A percentile compares a stretch with the other conserved stretches of the same genome.
phyloP scores from a whole-genome alignment of 169 alveolate genomes.

The Babesia microti region DNA sequence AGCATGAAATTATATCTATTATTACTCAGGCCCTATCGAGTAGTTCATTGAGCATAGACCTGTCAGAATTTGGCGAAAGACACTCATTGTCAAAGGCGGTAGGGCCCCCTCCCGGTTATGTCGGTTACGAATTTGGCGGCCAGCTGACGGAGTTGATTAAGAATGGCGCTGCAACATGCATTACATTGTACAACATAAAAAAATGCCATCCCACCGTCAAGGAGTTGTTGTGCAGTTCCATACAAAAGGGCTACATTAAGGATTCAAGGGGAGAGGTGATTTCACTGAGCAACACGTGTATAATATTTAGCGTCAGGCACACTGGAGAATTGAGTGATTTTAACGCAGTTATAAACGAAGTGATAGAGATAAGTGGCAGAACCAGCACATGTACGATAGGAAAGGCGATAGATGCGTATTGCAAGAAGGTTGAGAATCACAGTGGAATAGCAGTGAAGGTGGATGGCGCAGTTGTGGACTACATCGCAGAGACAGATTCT shows the following conservation, averaged over 20 bases:
- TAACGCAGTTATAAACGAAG: conserved; percentile 6
- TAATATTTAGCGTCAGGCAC: background rate
- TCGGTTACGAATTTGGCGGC: conserved; percentile 63
- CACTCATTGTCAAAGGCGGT: conserved; percentile 47
- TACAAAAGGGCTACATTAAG: conserved; percentile 6
- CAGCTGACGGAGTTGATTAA: conserved; percentile 47
- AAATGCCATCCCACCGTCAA: conserved; percentile 4
- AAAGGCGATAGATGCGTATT: background rate
- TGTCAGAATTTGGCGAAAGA: conserved; percentile 58
- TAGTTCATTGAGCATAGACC: too few relatives aligned
- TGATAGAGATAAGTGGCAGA: background rate
- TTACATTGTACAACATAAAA: conserved; percentile 6
- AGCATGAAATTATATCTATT: too few relatives aligned
- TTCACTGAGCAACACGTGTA: background rate
- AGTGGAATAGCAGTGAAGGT: conserved; percentile 6
- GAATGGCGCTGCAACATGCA: conserved; percentile 6
- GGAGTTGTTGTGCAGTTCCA: conserved; percentile 2
- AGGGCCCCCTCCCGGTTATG: conserved; percentile 68
- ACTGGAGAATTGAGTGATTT: background rate
- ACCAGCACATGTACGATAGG: background rate
- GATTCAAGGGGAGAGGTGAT: conserved; percentile 12
- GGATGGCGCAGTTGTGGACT: conserved; percentile 4
- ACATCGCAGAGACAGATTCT: too few relatives aligned
- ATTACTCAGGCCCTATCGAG: too few relatives aligned
- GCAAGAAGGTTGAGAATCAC: conserved; percentile 1